Evolutionary conservation across 1,284 basidiomycete species (phyloP), one percentile per base, ranked within the genome.

Genomic region (Irpex lacteus): DNA sequence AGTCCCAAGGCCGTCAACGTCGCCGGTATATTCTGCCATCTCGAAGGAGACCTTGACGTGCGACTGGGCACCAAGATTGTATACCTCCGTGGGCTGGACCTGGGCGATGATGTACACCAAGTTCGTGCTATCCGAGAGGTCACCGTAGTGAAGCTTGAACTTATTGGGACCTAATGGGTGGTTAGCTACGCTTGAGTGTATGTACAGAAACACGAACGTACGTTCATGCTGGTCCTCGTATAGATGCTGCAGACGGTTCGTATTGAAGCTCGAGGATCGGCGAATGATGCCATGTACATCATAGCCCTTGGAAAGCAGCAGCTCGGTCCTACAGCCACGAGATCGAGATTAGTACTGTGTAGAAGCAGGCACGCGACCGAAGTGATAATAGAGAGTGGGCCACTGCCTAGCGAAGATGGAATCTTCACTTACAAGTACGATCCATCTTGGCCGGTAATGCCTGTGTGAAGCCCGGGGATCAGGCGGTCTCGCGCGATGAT

Each of bases 41-140:
- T 96, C 95, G 77, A 97, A 97, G 36, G 94, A 96, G 68, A 97
- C 95, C 77, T 97, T 97, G 81, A 97, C 95, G 79, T 97, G 95
- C 60, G 92, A 95, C 76, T 97, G 95, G n/a, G 95, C 95, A 57
- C 94, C 95, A 57, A 97, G 89, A 77, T 97, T 97, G 85, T 96
- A 97, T 63, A 97, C 89, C 77, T 97, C 95, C 21, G 93, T 91
- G 0, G 95, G 95, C 73, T 91, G 91, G 61, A 96, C 94, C 72
- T 92, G 88, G 2, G 95, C 91, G 74, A 97, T 90, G 79, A 97
- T 91, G 78, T 95, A 95, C 55, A 96, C 95, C 65, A 97, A 86
- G 75, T 96, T 96, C 71, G 95, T 96, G 74, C 91, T 93, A 80
- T 97, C 95, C 70, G 91, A 89, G 69, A 95, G 82, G 78, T 95